A percentile compares a stretch with the other conserved stretches of the same genome.
Conservation (phyloP, 805 yeast genomes). For the Peterozyma toletana region DNA sequence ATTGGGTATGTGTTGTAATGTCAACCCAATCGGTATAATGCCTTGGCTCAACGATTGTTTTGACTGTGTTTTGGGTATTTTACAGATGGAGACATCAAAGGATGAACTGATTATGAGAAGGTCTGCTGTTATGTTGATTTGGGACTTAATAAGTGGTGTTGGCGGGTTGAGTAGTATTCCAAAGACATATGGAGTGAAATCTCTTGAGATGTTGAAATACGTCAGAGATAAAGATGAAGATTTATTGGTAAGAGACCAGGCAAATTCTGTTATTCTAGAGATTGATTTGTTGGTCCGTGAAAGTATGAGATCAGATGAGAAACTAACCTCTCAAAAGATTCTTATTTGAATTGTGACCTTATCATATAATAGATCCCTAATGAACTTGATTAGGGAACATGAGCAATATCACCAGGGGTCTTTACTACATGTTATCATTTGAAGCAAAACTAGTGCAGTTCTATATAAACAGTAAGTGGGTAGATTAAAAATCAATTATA, state of each 20-base stretch:
- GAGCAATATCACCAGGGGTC: too few relatives aligned
- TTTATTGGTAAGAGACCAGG: conserved; percentile 53
- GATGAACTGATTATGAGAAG: conserved; percentile 59
- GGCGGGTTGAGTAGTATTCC: conserved; percentile 43
- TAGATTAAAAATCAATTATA: too few relatives aligned
- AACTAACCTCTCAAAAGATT: too few relatives aligned
- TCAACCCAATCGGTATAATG: conserved; percentile 47
- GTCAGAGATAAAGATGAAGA: conserved; percentile 44
- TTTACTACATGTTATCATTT: too few relatives aligned
- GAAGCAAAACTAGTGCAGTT: too few relatives aligned
- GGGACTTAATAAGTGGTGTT: conserved; percentile 45
- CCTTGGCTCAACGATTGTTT: conserved; percentile 45
- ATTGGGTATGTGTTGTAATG: conserved; percentile 62
- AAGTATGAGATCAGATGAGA: too few relatives aligned
- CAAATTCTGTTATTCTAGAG: conserved; percentile 15
- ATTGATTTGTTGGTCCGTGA: too few relatives aligned
- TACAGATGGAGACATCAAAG: conserved; percentile 44
- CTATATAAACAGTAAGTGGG: too few relatives aligned
- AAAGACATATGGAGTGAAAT: conserved; percentile 32
- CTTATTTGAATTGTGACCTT: conserved; percentile 6
- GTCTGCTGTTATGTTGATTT: conserved; percentile 62
- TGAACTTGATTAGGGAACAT: not conserved
- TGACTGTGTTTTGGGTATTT: conserved; percentile 73
- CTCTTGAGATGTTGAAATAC: conserved; percentile 36
- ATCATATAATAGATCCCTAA: conserved; percentile 21